Evolutionary conservation across 352 stramenopile species (phyloP).

Genomic region (Pythium insidiosum): DNA sequence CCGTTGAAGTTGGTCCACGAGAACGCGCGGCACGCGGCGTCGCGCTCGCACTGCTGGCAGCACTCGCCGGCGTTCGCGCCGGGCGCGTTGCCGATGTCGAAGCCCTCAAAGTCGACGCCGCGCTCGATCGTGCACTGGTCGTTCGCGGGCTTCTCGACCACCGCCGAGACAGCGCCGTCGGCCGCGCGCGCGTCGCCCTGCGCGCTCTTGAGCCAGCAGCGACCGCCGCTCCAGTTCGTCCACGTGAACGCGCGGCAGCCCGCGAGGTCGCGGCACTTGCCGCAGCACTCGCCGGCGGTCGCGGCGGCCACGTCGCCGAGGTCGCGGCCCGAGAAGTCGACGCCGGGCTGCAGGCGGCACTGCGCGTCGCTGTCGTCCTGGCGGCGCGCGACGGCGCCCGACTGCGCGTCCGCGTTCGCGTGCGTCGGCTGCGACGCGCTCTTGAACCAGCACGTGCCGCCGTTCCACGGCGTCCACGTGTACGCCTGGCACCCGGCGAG

Average conservation of each 20-base stretch:
- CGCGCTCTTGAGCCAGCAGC: neutral
- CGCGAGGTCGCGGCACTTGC: too few species aligned
- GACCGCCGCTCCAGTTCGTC: too few species aligned
- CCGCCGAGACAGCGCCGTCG: neutral
- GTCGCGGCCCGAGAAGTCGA: too few species aligned
- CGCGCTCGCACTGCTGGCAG: neutral
- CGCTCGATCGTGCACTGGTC: neutral
- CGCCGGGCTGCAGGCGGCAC: too few species aligned
- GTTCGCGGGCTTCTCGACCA: too few species aligned
- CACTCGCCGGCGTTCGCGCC: neutral
- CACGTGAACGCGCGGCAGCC: too few species aligned
- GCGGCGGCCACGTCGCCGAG: too few species aligned
- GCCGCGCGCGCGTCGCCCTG: neutral
- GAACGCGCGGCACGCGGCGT: conserved; percentile 8
- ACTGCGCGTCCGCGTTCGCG: too few species aligned
- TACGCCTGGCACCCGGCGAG: conserved; percentile 17
- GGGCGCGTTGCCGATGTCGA: conserved; percentile 3
- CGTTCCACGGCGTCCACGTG: conserved; percentile 36
- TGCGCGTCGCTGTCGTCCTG: too few species aligned
- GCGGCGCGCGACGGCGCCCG: too few species aligned
- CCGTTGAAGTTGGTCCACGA: conserved; percentile 41
- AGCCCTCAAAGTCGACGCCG: conserved; percentile 2
- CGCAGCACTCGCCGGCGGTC: too few species aligned
- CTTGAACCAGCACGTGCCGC: conserved; percentile 42
- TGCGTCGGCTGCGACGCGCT: too few species aligned